Percentiles rank a stretch among this genome's conserved stretches.
These are phyloP conservation scores for Phialophora macrospora DNA, from an alignment of 2,329 filamentous ascomycete species.

Conservation along the genomic window DNA sequence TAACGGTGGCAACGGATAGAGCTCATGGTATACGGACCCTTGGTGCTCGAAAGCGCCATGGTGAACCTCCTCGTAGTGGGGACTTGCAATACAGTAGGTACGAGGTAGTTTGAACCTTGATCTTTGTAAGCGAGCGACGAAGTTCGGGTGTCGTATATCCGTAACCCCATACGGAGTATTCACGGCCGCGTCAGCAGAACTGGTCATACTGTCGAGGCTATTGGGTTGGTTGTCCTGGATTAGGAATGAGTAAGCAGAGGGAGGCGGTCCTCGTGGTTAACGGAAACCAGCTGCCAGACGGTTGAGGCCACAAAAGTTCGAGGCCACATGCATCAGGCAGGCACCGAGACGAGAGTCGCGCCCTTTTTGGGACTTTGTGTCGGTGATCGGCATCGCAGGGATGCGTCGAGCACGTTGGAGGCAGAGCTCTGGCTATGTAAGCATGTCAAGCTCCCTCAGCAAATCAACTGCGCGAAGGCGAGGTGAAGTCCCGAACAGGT, in stretches of 20 bases:
- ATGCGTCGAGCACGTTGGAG: not conserved
- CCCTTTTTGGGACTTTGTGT: slow-evolving; percentile 5
- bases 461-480: not conserved
- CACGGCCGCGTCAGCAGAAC: not conserved
- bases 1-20: slow-evolving; percentile 5
- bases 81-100: not conserved
- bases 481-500: not conserved
- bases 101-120: not conserved
- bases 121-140: not conserved
- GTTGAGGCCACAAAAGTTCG: slow-evolving; percentile 6
- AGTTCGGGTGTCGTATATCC: not conserved
- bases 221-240: not conserved
- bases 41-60: slow-evolving; percentile 3
- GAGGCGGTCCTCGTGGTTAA: not conserved
- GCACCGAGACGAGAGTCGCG: not conserved
- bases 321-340: not conserved
- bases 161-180: not conserved
- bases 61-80: not conserved
- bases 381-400: not conserved
- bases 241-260: not conserved
- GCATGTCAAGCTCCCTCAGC: not conserved
- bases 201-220: not conserved
- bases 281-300: not conserved
- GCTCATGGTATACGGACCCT: not conserved
- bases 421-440: not conserved